Base-by-base conservation (phyloP, 495 filamentous ascomycete genomes). In the Penicilliopsis zonata region DNA sequence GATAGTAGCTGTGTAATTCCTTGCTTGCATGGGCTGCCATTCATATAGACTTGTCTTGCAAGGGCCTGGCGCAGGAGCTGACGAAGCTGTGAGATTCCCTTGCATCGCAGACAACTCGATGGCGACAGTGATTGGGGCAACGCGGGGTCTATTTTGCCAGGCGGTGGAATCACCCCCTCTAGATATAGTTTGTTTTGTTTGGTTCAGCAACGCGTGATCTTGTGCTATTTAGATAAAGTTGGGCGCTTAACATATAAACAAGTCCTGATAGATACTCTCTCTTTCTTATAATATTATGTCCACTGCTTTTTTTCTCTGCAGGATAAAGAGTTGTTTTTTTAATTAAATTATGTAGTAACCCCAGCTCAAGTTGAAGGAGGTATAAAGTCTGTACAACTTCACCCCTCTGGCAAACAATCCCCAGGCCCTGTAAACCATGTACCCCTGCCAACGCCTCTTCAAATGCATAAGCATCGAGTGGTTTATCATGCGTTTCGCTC, bases 141-240 rank as follows among this genome's bases (percentile, higher is more conserved):
- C 45, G 51, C 44, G 53, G 53, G 55, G 55, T 36, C 18, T 8
- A 46, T 59, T 54, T 42, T 61, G 57, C 55, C 57, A 19, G 48
- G 47, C 49, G 52, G 50, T 50, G 20, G 18, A 27, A 20, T 34
- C 36, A 47, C 38, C n/a, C n/a, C n/a, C n/a, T n/a, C n/a, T n/a
- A n/a, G n/a, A n/a, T n/a, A n/a, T n/a, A n/a, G n/a, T n/a, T n/a
- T n/a, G n/a, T n/a, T n/a, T n/a, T n/a, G n/a, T n/a, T n/a, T n/a
- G n/a, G n/a, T n/a, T n/a, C n/a, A n/a, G n/a, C n/a, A n/a, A n/a
- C n/a, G n/a, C n/a, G n/a, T n/a, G n/a, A n/a, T n/a, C n/a, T n/a
- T n/a, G n/a, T n/a, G n/a, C n/a, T n/a, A n/a, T n/a, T n/a, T n/a
- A n/a, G n/a, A n/a, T n/a, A n/a, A n/a, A n/a, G n/a, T n/a, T n/a